These are phyloP conservation scores for Pseudisothecium myosuroides DNA, from an alignment of 225 moss, liverwort and hornwort genomes.

Conservation along the genomic window DNA sequence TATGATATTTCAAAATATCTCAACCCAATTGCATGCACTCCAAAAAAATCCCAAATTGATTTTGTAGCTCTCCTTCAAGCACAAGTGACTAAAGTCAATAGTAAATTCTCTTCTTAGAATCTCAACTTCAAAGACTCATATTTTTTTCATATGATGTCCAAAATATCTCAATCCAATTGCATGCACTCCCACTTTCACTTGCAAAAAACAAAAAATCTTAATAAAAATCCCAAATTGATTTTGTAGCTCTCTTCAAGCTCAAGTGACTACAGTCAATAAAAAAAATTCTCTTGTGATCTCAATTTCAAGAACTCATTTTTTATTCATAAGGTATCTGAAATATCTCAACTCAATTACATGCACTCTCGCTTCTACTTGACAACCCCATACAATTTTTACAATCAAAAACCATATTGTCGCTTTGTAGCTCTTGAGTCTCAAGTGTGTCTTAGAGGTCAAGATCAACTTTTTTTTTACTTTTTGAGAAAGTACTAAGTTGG, in stretches of 20 bases:
- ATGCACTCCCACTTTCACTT: background rate
- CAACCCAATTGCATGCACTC: background rate
- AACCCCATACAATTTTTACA: background rate
- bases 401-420: background rate
- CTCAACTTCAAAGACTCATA: background rate
- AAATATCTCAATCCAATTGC: background rate
- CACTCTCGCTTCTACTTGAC: background rate
- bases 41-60: background rate
- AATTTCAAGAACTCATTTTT: background rate
- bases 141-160: background rate
- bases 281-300: background rate
- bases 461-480: too few relatives aligned
- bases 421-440: background rate
- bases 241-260: background rate
- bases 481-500: too few relatives aligned
- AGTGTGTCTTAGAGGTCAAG: too few relatives aligned
- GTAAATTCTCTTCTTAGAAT: too few relatives aligned
- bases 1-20: background rate
- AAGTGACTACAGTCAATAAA: background rate
- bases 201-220: fast-evolving
- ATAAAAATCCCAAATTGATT: too few relatives aligned
- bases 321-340: background rate
- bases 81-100: too few relatives aligned
- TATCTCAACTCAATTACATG: background rate
- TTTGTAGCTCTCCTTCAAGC: background rate